These are phyloP conservation scores for Vitis rupestris DNA, from an alignment of 164 flowering plant species.

Conservation along the genomic window DNA sequence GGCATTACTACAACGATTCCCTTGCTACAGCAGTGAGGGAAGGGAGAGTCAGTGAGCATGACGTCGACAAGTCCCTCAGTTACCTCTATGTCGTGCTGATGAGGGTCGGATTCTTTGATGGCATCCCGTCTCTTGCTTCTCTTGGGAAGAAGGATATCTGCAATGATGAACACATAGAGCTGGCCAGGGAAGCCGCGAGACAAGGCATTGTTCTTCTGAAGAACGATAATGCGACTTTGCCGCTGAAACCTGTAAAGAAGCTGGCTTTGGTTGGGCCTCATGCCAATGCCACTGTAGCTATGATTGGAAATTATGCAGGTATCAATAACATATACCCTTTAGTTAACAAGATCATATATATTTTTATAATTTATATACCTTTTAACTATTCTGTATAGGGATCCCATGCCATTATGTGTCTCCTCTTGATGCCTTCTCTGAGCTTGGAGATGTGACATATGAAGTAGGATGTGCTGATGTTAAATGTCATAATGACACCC, in stretches of 20 bases:
- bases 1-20: neutral
- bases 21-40: neutral
- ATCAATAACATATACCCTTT: no score
- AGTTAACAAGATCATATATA: no score
- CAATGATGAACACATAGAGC: neutral
- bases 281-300: constrained; percentile 33
- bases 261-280: constrained; percentile 55
- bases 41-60: constrained; percentile 4
- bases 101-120: constrained; percentile 23
- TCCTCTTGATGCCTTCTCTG: constrained; percentile 20
- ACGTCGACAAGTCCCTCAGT: neutral
- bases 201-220: constrained; percentile 20
- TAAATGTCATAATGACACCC: constrained; percentile 3
- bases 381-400: neutral
- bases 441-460: constrained; percentile 1
- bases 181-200: constrained; percentile 20
- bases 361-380: no score
- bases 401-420: constrained; percentile 8
- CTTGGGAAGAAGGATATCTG: constrained; percentile 16
- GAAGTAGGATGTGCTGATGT: constrained; percentile 12
- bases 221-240: constrained; percentile 9
- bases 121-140: neutral
- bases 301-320: constrained; percentile 54
- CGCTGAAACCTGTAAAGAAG: constrained; percentile 4
- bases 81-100: neutral